Evolutionary conservation across 441 rosid genomes (phyloP).

Genomic region (Croton setiger): DNA sequence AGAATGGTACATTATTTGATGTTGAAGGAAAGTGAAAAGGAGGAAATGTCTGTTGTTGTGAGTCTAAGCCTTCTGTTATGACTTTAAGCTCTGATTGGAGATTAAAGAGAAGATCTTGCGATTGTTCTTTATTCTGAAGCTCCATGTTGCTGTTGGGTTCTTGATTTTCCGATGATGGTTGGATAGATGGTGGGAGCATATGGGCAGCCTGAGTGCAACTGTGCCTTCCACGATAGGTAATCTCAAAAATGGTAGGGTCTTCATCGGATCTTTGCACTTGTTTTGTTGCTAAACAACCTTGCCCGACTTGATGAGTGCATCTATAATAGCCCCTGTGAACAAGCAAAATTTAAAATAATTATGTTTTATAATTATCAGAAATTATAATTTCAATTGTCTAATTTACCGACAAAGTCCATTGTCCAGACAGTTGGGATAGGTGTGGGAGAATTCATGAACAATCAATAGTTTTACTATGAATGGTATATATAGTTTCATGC

Average conservation of each 20-base stretch:
- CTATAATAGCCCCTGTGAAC: slow-evolving; percentile 71
- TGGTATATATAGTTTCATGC: too few relatives aligned
- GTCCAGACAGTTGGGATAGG: too few relatives aligned
- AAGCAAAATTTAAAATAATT: too few relatives aligned
- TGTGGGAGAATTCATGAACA: too few relatives aligned
- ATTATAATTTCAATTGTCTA: too few relatives aligned
- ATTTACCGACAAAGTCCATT: too few relatives aligned
- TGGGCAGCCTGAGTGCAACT: slow-evolving; percentile 52
- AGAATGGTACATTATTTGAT: slow-evolving; percentile 25
- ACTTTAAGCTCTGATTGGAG: slow-evolving; percentile 31
- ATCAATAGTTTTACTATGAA: too few relatives aligned
- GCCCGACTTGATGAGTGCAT: slow-evolving; percentile 57
- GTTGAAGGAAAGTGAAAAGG: slow-evolving; percentile 39
- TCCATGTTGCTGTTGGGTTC: slow-evolving; percentile 19
- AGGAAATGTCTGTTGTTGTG: slow-evolving; percentile 21
- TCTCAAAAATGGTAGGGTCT: slow-evolving; percentile 53
- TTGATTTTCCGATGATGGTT: slow-evolving; percentile 20
- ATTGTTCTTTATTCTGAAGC: slow-evolving; percentile 6
- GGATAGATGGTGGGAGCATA: slow-evolving; percentile 18
- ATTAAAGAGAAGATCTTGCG: slow-evolving; percentile 34
- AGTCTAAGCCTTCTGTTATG: slow-evolving; percentile 34
- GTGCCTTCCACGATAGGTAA: slow-evolving; percentile 75
- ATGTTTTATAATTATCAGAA: too few relatives aligned
- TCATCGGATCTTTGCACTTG: slow-evolving; percentile 78
- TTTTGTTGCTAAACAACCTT: slow-evolving; percentile 84